Conservation (phyloP, 345 rosid species). For the Microthlaspi erraticum region DNA sequence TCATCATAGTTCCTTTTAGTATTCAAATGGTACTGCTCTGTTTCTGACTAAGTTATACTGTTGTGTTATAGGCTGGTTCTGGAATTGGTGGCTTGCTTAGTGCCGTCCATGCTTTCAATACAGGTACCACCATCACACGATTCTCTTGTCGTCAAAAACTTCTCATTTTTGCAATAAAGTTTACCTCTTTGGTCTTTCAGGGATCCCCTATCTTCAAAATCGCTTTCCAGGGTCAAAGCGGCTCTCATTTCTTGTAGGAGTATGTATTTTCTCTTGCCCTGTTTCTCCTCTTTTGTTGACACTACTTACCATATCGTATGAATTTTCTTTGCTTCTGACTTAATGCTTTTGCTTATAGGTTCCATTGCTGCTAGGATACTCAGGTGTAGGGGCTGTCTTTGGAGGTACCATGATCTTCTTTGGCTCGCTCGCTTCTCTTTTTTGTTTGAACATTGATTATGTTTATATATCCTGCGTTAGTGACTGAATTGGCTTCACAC, state of each 20-base stretch:
- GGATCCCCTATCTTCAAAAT: constrained; percentile 76
- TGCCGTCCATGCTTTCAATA: constrained; percentile 81
- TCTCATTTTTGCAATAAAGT: neutral
- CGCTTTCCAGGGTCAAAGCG: constrained; percentile 84
- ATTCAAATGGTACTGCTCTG: constrained; percentile 12
- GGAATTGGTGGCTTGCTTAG: constrained; percentile 91
- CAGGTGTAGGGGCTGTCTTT: constrained; percentile 79
- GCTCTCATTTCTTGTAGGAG: constrained; percentile 83
- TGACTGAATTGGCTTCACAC: constrained; percentile 5
- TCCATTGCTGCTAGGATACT: constrained; percentile 76
- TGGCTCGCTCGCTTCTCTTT: constrained; percentile 14
- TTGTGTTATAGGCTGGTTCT: constrained; percentile 70
- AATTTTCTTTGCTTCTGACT: constrained; percentile 19
- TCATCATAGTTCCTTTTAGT: constrained; percentile 4
- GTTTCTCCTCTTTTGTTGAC: neutral
- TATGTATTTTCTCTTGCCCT: constrained; percentile 36
- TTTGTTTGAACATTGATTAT: neutral
- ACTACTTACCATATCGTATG: neutral
- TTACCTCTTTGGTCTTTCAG: constrained; percentile 51
- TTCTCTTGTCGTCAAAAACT: constrained; percentile 12
- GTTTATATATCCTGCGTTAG: neutral
- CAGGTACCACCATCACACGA: constrained; percentile 56
- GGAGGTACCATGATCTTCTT: constrained; percentile 66
- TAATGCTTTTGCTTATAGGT: constrained; percentile 54
- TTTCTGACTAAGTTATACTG: constrained; percentile 17